Evolutionary conservation across 192 early-diverging fungal genomes (phyloP).

Genomic region (Funneliformis geosporum): DNA sequence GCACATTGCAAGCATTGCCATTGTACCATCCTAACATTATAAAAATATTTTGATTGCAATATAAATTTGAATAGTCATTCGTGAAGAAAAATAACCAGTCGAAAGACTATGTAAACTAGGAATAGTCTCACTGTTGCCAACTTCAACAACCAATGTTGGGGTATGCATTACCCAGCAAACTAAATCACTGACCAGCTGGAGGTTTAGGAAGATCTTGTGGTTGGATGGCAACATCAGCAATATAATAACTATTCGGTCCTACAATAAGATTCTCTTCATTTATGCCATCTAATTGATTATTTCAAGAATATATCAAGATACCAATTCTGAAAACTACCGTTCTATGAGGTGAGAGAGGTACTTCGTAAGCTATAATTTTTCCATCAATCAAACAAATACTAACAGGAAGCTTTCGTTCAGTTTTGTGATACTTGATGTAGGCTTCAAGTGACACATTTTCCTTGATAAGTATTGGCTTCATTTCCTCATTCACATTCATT

Average conservation of each 20-base stretch:
- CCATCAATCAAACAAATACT: neutral
- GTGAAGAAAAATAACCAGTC: conserved; percentile 14
- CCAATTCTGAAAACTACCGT: neutral
- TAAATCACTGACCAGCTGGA: conserved; percentile 12
- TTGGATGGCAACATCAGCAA: conserved; percentile 6
- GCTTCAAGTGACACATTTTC: too few species aligned
- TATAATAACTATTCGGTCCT: conserved; percentile 8
- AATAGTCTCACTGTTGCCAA: conserved; percentile 14
- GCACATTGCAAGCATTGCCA: conserved; percentile 3
- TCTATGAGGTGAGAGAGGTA: conserved; percentile 17
- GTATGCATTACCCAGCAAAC: neutral
- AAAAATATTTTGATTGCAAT: conserved; percentile 12
- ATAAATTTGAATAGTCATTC: conserved; percentile 7
- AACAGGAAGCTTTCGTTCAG: neutral
- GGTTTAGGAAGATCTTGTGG: conserved; percentile 2
- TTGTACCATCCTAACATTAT: too few species aligned
- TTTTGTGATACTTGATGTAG: too few species aligned
- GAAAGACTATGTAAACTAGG: conserved; percentile 19
- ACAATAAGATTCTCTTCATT: neutral
- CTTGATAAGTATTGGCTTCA: too few species aligned
- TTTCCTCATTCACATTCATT: too few species aligned
- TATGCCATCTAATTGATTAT: conserved; percentile 8
- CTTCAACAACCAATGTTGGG: conserved; percentile 25
- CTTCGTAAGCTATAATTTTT: conserved; percentile 28
- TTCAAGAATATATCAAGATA: neutral